phyloP scores from a whole-genome alignment of 2,329 filamentous ascomycete species.

The Lojkania enalia region DNA sequence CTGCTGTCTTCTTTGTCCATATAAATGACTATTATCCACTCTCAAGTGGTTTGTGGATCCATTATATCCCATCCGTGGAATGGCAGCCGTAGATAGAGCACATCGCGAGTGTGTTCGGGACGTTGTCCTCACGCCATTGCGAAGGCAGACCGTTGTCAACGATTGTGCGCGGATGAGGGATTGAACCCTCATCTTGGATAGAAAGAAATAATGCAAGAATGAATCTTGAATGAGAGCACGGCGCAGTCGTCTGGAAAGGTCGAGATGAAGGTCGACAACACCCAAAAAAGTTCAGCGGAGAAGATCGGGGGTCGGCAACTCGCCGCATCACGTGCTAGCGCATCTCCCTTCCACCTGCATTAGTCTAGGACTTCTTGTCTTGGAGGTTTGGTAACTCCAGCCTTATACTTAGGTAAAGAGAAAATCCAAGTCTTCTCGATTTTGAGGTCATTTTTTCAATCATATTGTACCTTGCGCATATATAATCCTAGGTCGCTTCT shows the following conservation, averaged over 20 bases:
- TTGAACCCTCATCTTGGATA: constrained; percentile 37
- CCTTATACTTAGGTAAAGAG: too few species aligned
- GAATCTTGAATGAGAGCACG: constrained; percentile 28
- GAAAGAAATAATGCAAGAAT: constrained; percentile 15
- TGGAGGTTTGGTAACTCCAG: too few species aligned
- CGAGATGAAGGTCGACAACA: constrained; percentile 14
- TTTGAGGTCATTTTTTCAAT: too few species aligned
- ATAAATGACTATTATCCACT: constrained; percentile 27
- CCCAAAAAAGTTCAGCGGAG: constrained; percentile 34
- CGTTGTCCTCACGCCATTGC: constrained; percentile 29
- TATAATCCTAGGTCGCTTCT: too few species aligned
- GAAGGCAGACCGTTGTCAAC: constrained; percentile 34
- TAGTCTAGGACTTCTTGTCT: too few species aligned
- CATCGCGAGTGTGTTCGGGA: constrained; percentile 33
- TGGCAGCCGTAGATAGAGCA: constrained; percentile 38
- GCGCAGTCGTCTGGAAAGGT: constrained; percentile 30
- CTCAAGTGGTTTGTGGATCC: constrained; percentile 35
- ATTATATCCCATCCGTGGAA: constrained; percentile 31
- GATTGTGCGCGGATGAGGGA: constrained; percentile 39
- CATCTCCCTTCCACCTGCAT: too few species aligned
- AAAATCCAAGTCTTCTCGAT: too few species aligned
- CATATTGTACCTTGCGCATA: too few species aligned
- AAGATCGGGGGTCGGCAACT: background rate
- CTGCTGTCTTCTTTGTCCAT: constrained; percentile 40
- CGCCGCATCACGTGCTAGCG: background rate